Conservation (phyloP, 345 rosid genomes). For the Gossypium australe region DNA sequence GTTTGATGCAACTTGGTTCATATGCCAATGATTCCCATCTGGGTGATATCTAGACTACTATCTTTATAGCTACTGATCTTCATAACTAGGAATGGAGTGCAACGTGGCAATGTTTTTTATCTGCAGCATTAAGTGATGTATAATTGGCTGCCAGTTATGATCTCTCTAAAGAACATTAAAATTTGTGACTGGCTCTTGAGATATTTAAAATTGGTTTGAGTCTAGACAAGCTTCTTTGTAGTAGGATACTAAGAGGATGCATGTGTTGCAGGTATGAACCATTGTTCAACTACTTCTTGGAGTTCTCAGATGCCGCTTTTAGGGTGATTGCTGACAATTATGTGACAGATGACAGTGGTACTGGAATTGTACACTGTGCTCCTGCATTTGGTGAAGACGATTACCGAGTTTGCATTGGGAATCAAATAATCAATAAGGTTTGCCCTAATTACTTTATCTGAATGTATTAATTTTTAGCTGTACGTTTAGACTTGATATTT, state of each 20-base stretch:
- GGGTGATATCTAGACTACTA: neutral
- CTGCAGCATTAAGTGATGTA: neutral
- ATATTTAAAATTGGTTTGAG: neutral
- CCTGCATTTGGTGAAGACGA: constrained; percentile 99
- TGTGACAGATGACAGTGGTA: constrained; percentile 92
- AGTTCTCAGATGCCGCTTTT: constrained; percentile 66
- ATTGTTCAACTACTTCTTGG: constrained; percentile 75
- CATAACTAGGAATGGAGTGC: neutral
- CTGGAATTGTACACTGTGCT: constrained; percentile 95
- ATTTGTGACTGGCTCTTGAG: neutral
- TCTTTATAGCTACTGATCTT: neutral
- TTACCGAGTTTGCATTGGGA: constrained; percentile 81
- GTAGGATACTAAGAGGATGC: constrained; percentile 15
- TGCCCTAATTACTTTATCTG: neutral
- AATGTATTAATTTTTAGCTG: neutral
- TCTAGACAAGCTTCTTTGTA: neutral
- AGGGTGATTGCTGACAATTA: constrained; percentile 87
- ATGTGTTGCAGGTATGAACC: constrained; percentile 60
- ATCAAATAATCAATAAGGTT: constrained; percentile 72
- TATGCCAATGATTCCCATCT: neutral
- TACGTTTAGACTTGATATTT: neutral
- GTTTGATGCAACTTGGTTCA: neutral
- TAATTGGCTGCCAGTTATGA: neutral
- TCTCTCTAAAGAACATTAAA: neutral
- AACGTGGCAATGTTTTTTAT: neutral